phyloP scores from a whole-genome alignment of 768 basidiomycete species.

The Multifurca ochricompacta region DNA sequence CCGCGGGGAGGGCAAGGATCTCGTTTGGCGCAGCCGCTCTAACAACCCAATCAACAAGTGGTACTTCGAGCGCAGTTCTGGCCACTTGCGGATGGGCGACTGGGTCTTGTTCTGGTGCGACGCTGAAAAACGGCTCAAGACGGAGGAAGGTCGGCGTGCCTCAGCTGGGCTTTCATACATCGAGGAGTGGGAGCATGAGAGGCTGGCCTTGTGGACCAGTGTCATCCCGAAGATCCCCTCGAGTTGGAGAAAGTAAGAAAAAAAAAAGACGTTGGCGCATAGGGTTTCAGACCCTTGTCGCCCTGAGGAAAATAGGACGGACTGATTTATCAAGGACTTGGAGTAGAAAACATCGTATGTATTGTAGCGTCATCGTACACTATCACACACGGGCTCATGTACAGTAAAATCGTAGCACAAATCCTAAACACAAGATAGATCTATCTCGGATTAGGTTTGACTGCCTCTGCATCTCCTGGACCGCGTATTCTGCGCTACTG shows the following conservation, averaged over 20 bases:
- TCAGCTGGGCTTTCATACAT: constrained; percentile 62
- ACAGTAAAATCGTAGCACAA: not conserved
- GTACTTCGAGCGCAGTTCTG: constrained; percentile 96
- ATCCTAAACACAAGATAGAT: not conserved
- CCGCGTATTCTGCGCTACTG: not conserved
- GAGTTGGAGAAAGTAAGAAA: constrained; percentile 48
- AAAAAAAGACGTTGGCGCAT: not conserved
- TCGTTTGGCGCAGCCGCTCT: constrained; percentile 91
- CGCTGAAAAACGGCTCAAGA: constrained; percentile 77
- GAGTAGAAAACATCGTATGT: not conserved
- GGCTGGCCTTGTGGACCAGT: constrained; percentile 61
- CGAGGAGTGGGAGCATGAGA: constrained; percentile 68
- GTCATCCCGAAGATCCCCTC: constrained; percentile 67
- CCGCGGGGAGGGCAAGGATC: constrained; percentile 80
- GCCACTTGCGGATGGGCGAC: constrained; percentile 74
- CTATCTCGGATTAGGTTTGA: not conserved
- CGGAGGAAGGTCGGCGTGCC: constrained; percentile 56
- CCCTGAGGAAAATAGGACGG: not conserved
- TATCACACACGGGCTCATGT: constrained; percentile 1
- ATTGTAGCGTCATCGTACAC: constrained; percentile 1
- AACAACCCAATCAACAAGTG: constrained; percentile 98
- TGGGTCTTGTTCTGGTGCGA: constrained; percentile 99
- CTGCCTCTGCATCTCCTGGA: constrained; percentile 3
- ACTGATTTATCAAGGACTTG: not conserved
- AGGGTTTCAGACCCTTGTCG: not conserved